These are phyloP conservation scores for Chlamydomonas eustigma DNA, from an alignment of 139 green algal species.

Conservation along the genomic window DNA sequence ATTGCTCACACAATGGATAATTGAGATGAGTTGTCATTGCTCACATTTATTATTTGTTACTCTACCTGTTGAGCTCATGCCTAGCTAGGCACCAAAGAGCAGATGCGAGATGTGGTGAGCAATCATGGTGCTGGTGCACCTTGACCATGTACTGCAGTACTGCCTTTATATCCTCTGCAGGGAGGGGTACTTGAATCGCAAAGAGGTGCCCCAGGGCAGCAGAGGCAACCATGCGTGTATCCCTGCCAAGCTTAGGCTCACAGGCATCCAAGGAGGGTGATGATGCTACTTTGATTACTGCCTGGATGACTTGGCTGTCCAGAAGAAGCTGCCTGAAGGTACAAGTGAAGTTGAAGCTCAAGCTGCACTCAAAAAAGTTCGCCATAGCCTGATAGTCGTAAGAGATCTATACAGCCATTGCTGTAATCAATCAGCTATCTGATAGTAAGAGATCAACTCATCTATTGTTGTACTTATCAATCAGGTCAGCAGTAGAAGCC, in stretches of 20 bases:
- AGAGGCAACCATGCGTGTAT: neutral
- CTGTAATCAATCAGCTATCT: no score
- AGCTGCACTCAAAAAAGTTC: no score
- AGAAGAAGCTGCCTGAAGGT: conserved; percentile 7
- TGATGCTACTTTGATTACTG: neutral
- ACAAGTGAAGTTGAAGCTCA: neutral
- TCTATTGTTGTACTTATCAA: no score
- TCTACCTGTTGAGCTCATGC: conserved; percentile 5
- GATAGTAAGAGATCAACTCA: no score
- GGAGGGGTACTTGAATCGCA: neutral
- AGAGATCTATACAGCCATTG: no score
- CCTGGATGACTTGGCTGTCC: neutral
- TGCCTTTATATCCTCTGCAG: neutral
- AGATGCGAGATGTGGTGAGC: neutral
- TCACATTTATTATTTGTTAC: no score
- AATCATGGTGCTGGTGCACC: neutral
- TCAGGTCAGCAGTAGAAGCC: no score
- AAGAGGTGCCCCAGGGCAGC: neutral
- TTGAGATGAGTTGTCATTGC: no score
- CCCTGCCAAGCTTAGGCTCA: neutral
- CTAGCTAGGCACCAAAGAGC: conserved; percentile 13
- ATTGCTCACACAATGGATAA: no score
- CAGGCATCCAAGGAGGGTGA: neutral
- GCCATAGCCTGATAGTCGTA: no score
- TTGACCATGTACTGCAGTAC: neutral